phyloP scores from a whole-genome alignment of 2,329 filamentous ascomycete species.

The Periglandula ipomoeae region DNA sequence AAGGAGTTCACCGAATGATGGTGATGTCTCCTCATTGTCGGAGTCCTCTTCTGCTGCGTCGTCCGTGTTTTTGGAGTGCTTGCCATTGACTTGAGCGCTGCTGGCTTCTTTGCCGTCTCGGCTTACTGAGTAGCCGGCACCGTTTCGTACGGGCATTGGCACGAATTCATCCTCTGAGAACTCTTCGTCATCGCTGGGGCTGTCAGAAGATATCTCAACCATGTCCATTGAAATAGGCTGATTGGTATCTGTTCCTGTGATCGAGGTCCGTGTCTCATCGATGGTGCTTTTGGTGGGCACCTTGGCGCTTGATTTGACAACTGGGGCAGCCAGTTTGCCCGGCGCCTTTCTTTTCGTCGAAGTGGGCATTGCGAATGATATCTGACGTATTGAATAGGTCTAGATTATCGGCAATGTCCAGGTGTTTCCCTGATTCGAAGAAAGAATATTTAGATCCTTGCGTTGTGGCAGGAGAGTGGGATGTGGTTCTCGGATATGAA shows the following conservation, averaged over 20 bases:
- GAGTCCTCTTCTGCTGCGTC: constrained; percentile 25
- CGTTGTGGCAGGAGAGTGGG: too few relatives aligned
- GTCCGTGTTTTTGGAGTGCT: constrained; percentile 13
- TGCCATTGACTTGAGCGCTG: constrained; percentile 16
- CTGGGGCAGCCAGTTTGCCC: constrained; percentile 46
- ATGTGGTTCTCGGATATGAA: too few relatives aligned
- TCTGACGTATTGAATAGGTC: neutral
- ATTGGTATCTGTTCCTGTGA: constrained; percentile 34
- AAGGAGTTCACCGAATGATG: constrained; percentile 82
- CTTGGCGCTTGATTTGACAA: constrained; percentile 44
- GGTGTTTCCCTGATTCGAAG: too few relatives aligned
- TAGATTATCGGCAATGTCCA: too few relatives aligned
- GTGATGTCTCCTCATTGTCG: constrained; percentile 42
- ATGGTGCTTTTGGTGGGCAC: constrained; percentile 39
- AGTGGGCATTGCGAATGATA: constrained; percentile 29
- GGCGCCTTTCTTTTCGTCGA: constrained; percentile 54
- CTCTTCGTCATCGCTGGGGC: constrained; percentile 39
- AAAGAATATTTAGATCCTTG: too few relatives aligned
- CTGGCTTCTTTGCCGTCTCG: constrained; percentile 5
- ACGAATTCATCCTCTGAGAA: constrained; percentile 21
- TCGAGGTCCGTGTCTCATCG: constrained; percentile 49
- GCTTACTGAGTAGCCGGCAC: constrained; percentile 9
- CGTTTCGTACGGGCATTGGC: constrained; percentile 12
- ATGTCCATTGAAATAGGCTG: constrained; percentile 30
- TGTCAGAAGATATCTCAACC: constrained; percentile 51